These are phyloP conservation scores for Botrytis pseudocinerea DNA, from an alignment of 2,329 filamentous ascomycete species.

Conservation along the genomic window DNA sequence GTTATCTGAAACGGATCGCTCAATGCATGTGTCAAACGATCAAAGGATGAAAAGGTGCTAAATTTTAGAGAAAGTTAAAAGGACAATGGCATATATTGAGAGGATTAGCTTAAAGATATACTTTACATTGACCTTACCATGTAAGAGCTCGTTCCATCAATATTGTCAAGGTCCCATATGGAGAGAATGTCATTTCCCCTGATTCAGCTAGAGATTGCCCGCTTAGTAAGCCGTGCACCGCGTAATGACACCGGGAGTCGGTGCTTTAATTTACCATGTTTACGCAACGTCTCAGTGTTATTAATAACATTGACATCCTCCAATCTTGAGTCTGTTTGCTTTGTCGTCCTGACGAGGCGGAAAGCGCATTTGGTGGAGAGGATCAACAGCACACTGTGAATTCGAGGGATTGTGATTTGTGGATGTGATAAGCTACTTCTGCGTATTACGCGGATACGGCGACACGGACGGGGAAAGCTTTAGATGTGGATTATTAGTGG, in stretches of 20 bases:
- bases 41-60: neutral
- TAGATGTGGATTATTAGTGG: neutral
- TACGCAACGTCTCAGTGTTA: neutral
- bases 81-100: neutral
- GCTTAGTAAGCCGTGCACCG: neutral
- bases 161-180: neutral
- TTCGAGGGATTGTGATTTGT: neutral
- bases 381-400: neutral
- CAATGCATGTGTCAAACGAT: neutral
- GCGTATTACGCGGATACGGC: neutral
- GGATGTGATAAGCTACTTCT: neutral
- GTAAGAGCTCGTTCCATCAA: neutral
- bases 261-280: slow-evolving; percentile 19
- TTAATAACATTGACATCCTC: neutral
- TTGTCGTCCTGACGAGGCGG: neutral
- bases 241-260: slow-evolving; percentile 4
- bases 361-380: neutral
- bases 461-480: slow-evolving; percentile 13
- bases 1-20: slow-evolving; percentile 3
- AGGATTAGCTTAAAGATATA: neutral
- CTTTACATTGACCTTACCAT: neutral
- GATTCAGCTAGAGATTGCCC: slow-evolving; percentile 2
- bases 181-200: slow-evolving; percentile 7
- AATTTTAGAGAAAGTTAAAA: neutral
- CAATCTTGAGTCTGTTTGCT: neutral